Conservation (phyloP, 495 filamentous ascomycete species). For the Annulohypoxylon stygium region DNA sequence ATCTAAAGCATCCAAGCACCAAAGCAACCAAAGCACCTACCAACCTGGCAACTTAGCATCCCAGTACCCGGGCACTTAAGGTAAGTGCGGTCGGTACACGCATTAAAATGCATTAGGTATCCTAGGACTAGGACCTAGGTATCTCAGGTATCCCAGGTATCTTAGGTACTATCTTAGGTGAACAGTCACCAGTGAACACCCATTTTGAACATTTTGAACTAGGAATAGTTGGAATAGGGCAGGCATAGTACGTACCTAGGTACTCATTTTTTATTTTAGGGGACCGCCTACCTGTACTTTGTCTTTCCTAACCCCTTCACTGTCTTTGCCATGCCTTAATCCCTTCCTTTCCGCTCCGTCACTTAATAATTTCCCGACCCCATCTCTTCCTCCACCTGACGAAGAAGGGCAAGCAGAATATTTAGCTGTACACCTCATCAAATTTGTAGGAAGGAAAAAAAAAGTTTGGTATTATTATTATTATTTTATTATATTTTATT, state of each 20-base stretch:
- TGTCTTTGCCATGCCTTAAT: conserved; percentile 48
- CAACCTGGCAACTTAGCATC: conserved; percentile 2
- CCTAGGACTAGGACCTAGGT: neutral
- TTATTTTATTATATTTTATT: conserved; percentile 37
- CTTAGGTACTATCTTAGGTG: neutral
- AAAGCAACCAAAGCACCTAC: conserved; percentile 7
- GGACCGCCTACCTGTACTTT: conserved; percentile 12
- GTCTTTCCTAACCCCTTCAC: conserved; percentile 40
- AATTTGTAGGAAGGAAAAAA: conserved; percentile 35
- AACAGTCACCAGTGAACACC: neutral
- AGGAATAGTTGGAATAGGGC: conserved; percentile 6
- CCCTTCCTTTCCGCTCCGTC: conserved; percentile 49
- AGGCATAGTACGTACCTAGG: neutral
- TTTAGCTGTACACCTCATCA: conserved; percentile 46
- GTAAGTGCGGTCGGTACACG: conserved; percentile 7
- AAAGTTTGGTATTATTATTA: conserved; percentile 37
- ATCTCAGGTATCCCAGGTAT: neutral
- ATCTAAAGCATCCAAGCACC: neutral
- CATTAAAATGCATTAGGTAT: conserved; percentile 1
- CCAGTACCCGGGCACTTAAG: conserved; percentile 10
- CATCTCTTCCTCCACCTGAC: conserved; percentile 48
- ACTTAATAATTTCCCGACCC: conserved; percentile 52
- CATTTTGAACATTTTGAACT: conserved; percentile 3
- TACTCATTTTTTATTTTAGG: neutral
- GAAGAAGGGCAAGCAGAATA: conserved; percentile 35